Base-by-base conservation (phyloP, 208 protist species). In the Leishmania major region DNA sequence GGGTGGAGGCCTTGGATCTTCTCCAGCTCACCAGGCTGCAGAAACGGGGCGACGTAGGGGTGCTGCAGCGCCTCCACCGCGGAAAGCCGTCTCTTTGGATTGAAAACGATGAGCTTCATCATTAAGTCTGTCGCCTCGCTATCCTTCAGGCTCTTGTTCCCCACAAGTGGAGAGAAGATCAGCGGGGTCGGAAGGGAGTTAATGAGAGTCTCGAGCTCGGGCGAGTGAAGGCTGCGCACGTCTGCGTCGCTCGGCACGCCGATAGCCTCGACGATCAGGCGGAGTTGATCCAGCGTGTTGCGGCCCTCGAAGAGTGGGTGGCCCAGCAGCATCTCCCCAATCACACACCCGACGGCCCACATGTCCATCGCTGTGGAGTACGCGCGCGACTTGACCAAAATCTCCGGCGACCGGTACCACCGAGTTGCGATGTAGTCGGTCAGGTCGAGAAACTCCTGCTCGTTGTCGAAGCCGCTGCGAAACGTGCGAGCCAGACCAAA, bases 281-380 rank as follows among this genome's bases (percentile, higher is more conserved):
- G 88, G 6, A 99, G 85, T 89, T 99, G 99, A 82, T 99, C 98
- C 80, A 99, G 91, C 1, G 99, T 99, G 35, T 96, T 99, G 45
- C 90, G 97, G 1, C 98, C 98, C 49, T 91, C 90, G 67, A 99
- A 99, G 75, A 99, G 95, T 43, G 99, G 98, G 66, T 98, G 96
- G 0, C 94, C 96, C 15, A 92, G 83, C 67, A 98, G 90, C 31
- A 99, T 84, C 80, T 99, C 99, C 4, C 87, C 99, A 37, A 99
- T 82, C 57, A 99, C 99, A 84, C 99, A 99, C 3, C 99, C 99
- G 40, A 99, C 87, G 3, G 97, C 97, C 99, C 99, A 99, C 92
- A 99, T 99, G 80, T 99, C 99, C 89, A 99, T 98, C 55, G 97
- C 96, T n/a, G 97, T 97, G 15, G 96, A 98, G 90, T 99, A 99